Evolutionary conservation across 768 basidiomycete species (phyloP).

Genomic region (Lactarius evosmus): DNA sequence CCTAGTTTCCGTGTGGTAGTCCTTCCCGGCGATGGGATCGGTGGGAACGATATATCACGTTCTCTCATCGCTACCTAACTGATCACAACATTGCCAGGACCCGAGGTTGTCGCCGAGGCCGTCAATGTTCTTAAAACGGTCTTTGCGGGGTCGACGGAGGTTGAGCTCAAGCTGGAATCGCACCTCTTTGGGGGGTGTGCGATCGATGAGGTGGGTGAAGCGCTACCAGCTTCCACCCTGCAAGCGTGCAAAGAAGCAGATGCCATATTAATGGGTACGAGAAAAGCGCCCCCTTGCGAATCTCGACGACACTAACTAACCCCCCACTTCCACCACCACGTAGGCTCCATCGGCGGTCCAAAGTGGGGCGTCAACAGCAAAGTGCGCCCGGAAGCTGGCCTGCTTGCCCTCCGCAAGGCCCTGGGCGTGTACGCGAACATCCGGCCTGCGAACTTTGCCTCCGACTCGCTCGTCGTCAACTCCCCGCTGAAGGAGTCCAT

Average conservation of each 20-base stretch:
- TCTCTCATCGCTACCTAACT: not conserved
- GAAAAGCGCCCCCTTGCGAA: not conserved
- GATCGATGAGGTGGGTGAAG: slow-evolving; percentile 83
- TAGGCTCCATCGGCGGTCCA: slow-evolving; percentile 97
- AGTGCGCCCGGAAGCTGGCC: slow-evolving; percentile 89
- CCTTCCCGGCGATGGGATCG: slow-evolving; percentile 97
- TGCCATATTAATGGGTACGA: slow-evolving; percentile 92
- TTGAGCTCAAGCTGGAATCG: slow-evolving; percentile 69
- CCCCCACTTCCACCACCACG: not conserved
- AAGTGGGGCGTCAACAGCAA: slow-evolving; percentile 93
- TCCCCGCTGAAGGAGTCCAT: slow-evolving; percentile 87
- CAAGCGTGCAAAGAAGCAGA: slow-evolving; percentile 90
- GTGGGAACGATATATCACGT: slow-evolving; percentile 40
- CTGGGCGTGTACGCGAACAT: slow-evolving; percentile 98
- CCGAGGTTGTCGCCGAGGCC: slow-evolving; percentile 86
- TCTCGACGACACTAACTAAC: not conserved
- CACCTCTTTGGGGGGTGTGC: slow-evolving; percentile 90
- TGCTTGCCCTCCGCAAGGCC: slow-evolving; percentile 83
- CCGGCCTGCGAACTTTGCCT: slow-evolving; percentile 92
- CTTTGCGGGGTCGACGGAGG: slow-evolving; percentile 55
- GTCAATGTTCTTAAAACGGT: slow-evolving; percentile 76
- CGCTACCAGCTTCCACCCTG: slow-evolving; percentile 80
- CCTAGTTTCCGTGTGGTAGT: slow-evolving; percentile 81
- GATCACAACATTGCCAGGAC: slow-evolving; percentile 51
- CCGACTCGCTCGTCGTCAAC: slow-evolving; percentile 80